Evolutionary conservation across 768 basidiomycete species (phyloP), one percentile per base, ranked within the genome.

Genomic region (Podaxis sp.): DNA sequence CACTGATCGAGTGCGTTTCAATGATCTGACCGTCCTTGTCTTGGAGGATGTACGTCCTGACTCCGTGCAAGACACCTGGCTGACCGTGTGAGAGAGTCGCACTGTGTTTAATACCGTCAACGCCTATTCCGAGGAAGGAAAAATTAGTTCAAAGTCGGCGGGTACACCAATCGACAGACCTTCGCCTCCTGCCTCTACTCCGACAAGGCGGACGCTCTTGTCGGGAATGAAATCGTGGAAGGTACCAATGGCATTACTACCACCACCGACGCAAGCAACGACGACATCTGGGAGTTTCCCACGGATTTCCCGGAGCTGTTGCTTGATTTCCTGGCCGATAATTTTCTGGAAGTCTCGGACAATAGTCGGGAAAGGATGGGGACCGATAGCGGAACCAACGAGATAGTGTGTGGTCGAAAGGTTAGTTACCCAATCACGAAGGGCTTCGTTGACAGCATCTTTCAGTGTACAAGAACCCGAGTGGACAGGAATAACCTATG

Each of bases 371-470:
- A 99, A 99, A 2, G 97, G 97, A 74, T 98, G 96, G 2, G 97
- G 97, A 15, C 97, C 97, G 67, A 99, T 98, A 48, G 88, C 94
- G 15, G 96, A 98, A 33, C 97, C 97, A 65, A 99, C 93, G 66
- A 98, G 87, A 77, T 98, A 99, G 76, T 99, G 95, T 0, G 96
- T 99, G 4, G 81, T 93, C 12, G 93, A 80, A 36, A 99, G 84
- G 73, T 98, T 96, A 33, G 96, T 95, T 11, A 99, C 97, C 97
- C 97, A 99, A 76, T 98, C 96, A 48, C 97, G 88, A 84, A 99
- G 86, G 4, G 97, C 96, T 66, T 98, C 96, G 78, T 98, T 99
- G 67, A 99, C 95, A 28, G 97, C 96, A 70, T 99, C 97, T 76
- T 99, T 99, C 67, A 99, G 80, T 4, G 96, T 99, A 71, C 90